phyloP scores from a whole-genome alignment of 106 monocot species.

The Dendrobium huoshanense region DNA sequence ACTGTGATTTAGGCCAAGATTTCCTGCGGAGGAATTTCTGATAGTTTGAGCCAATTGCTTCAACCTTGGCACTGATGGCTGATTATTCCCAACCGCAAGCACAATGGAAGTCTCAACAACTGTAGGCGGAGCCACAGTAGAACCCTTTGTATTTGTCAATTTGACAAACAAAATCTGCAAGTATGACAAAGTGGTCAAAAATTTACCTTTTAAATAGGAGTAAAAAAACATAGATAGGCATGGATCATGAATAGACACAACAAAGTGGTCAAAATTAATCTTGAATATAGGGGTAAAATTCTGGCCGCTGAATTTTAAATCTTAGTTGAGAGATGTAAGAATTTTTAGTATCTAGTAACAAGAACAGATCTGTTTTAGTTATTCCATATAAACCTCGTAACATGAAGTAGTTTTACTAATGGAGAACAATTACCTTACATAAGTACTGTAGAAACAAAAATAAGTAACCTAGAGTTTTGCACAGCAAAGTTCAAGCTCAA shows the following conservation, averaged over 20 bases:
- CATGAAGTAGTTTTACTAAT: not conserved
- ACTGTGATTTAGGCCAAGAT: conserved; percentile 90
- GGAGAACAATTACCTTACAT: not conserved
- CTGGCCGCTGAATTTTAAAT: not conserved
- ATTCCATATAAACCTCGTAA: not conserved
- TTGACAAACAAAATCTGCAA: conserved; percentile 80
- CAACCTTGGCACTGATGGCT: conserved; percentile 65
- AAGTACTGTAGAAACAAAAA: not conserved
- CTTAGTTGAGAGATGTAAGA: not conserved
- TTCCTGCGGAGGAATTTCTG: conserved; percentile 52
- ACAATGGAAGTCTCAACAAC: conserved; percentile 70
- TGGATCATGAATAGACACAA: not conserved
- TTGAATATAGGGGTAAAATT: not conserved
- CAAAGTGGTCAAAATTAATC: not conserved
- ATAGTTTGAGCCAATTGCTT: conserved; percentile 81
- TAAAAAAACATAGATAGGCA: not conserved
- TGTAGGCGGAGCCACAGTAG: conserved; percentile 69
- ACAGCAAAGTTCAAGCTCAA: not conserved
- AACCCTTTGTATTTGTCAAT: conserved; percentile 80
- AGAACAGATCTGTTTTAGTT: not conserved
- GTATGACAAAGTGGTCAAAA: conserved; percentile 9
- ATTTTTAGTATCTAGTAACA: not conserved
- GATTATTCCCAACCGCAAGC: conserved; percentile 59
- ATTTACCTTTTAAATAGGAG: not conserved
- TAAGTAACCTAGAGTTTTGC: not conserved